Percentiles rank a stretch among this genome's conserved stretches.
These are phyloP conservation scores for Quercus phellos DNA, from an alignment of 331 rosid species.

Conservation along the genomic window DNA sequence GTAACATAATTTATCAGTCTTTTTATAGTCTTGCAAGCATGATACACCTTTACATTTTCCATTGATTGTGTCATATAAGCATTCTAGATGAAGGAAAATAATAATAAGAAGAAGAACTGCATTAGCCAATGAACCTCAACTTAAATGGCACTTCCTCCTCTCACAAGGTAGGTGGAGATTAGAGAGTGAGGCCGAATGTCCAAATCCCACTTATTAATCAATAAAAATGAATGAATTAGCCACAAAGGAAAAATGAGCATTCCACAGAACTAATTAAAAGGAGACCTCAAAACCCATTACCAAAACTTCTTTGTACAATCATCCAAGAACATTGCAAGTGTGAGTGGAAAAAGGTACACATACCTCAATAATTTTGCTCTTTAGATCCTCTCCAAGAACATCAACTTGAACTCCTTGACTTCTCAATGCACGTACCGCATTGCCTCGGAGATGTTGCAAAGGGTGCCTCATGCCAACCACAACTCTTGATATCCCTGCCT, in stretches of 20 bases:
- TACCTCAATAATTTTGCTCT: constrained; percentile 62
- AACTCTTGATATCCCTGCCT: constrained; percentile 84
- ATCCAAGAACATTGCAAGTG: not conserved
- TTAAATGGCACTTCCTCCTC: no score
- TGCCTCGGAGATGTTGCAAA: constrained; percentile 78
- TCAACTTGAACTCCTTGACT: constrained; percentile 73
- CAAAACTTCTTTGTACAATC: not conserved
- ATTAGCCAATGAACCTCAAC: no score
- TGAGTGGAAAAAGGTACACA: not conserved
- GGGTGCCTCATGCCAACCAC: constrained; percentile 94
- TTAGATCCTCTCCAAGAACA: constrained; percentile 84
- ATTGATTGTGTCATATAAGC: not conserved
- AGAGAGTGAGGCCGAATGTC: no score
- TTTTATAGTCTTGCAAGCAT: not conserved
- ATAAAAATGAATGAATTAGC: not conserved
- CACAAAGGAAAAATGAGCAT: not conserved
- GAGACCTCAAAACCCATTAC: not conserved
- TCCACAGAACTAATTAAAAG: not conserved
- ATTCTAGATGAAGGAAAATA: not conserved
- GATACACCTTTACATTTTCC: not conserved
- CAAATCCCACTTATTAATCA: no score
- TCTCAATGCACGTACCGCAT: constrained; percentile 69
- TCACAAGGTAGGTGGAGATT: no score
- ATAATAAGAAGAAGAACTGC: no score
- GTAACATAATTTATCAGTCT: not conserved